Base-by-base conservation (phyloP, 2,329 filamentous ascomycete species). In the Colletotrichum neosansevieriae region DNA sequence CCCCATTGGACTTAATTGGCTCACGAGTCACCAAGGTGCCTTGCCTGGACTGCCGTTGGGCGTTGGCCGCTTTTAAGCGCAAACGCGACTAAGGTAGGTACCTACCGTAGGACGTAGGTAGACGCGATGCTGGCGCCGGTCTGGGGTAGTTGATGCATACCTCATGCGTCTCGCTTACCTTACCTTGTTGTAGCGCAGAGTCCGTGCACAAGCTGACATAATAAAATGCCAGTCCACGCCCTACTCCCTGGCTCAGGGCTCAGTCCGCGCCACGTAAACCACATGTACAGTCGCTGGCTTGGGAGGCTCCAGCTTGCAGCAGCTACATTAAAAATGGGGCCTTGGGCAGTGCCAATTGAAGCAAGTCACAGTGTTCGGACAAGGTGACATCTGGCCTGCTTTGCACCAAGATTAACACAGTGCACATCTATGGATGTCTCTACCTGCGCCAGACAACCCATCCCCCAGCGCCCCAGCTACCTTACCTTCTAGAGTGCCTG, bases 221-320 rank as follows among this genome's bases (percentile, higher is more conserved):
- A 54, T 54, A 32, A 34, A 15, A 12, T 34, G 12, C 17, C 34
- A 24, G 13, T 29, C 51, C 2, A 6, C 36, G 24, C 21, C 4
- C 32, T 19, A 11, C 63, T 62, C 49, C 49, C 56, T 65, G 38
- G 45, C 47, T 12, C 36, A 61, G 44, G 38, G 45, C 47, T 12
- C 36, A 61, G 44, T 42, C 44, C 45, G 13, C 45, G 65, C 65
- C 65, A 68, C 65, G 65, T 68, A 68, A 58, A 56, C 61, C 54
- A 65, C 51, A 68, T 65, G 61, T 21, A 54, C 21, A 47, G 24
- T n/a, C n/a, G n/a, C 19, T 12, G 60, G 45, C 45, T 44, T 17
- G 24, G 32, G 32, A 49, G 38, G 47, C 65, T 58, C 53, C 59
- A 58, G 63, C 49, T 50, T 54, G 64, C 53, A 54, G 38, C 44